Evolutionary conservation across 345 rosid species (phyloP).

Genomic region (Hypericum androsaemum): DNA sequence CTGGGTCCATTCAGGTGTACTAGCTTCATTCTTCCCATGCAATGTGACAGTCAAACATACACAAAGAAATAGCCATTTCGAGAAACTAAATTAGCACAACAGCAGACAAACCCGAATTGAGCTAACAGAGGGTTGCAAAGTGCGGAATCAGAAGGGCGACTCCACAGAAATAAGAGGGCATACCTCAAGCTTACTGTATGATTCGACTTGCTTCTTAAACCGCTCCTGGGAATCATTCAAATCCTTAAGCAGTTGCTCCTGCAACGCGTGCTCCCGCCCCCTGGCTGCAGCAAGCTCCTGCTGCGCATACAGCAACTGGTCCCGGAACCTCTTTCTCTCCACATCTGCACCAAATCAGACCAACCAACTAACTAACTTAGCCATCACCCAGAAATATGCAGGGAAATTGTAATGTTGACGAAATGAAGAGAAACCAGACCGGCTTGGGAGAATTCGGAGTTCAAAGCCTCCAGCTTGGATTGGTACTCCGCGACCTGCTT

Average conservation of each 20-base stretch:
- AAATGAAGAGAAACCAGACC: slow-evolving; percentile 24
- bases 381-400: too few relatives aligned
- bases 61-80: too few relatives aligned
- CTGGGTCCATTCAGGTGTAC: too few relatives aligned
- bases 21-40: too few relatives aligned
- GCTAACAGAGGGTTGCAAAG: too few relatives aligned
- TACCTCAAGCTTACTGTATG: slow-evolving; percentile 63
- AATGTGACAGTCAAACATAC: neutral
- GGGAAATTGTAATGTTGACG: too few relatives aligned
- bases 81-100: neutral
- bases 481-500: slow-evolving; percentile 54
- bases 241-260: slow-evolving; percentile 64
- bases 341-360: slow-evolving; percentile 30
- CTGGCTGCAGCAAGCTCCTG: slow-evolving; percentile 90
- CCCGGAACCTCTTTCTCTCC: slow-evolving; percentile 62
- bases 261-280: slow-evolving; percentile 70
- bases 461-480: slow-evolving; percentile 42
- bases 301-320: slow-evolving; percentile 53
- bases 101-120: neutral
- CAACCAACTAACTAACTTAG: too few relatives aligned
- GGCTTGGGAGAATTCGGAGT: slow-evolving; percentile 40
- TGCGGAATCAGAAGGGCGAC: too few relatives aligned
- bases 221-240: slow-evolving; percentile 55
- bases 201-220: slow-evolving; percentile 47
- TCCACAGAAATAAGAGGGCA: too few relatives aligned